Base-by-base conservation (phyloP, 2,329 filamentous ascomycete genomes). In the Raffaelea albimanens region DNA sequence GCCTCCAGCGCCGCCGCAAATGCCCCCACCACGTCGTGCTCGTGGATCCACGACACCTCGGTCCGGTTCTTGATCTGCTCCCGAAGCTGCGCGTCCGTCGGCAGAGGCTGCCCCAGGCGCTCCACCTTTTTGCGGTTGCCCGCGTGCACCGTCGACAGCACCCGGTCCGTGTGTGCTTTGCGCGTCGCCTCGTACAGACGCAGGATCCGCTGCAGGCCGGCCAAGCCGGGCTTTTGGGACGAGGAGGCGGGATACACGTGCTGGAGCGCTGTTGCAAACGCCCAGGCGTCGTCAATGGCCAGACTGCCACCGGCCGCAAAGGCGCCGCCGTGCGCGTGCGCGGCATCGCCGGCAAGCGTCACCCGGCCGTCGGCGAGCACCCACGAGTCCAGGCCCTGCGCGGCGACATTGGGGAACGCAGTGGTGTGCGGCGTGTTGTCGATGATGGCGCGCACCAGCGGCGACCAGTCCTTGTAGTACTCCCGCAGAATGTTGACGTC, bases 321-420 rank as follows among this genome's bases (percentile, higher is more conserved):
- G 0, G 67, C 65, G 0, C 66, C 66, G 4, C 66, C 67, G 43
- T 68, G 66, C 0, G 69, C 64, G 18, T 68, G 65, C 0, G 65
- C 65, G 0, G 67, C 66, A 10, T 69, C 67, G 2, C 67, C 66
- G 0, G 61, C 64, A 0, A 69, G 58, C 0, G 64, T 65, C 0
- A 66, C 62, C 2, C 59, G 54, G 3, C 58, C 61, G n/a, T 55
- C 54, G 4, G 58, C 60, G 16, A 72, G 59, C 0, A 68, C 59
- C 69, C 69, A 73, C 0, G 62, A 66, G 2, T 64, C 57, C 1
- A 72, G 58, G 7, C 60, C 58, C 4, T 64, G 56, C 1, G 64
- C 69, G 0, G 68, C 63, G 7, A 63, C 61, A 50, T 72, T 72
- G 4, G 70, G 67, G 43, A 67, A 72, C 0, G 69, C 48, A 16